Evolutionary conservation across 176 grass and related monocot species (phyloP).

Genomic region (Avena atlantica): DNA sequence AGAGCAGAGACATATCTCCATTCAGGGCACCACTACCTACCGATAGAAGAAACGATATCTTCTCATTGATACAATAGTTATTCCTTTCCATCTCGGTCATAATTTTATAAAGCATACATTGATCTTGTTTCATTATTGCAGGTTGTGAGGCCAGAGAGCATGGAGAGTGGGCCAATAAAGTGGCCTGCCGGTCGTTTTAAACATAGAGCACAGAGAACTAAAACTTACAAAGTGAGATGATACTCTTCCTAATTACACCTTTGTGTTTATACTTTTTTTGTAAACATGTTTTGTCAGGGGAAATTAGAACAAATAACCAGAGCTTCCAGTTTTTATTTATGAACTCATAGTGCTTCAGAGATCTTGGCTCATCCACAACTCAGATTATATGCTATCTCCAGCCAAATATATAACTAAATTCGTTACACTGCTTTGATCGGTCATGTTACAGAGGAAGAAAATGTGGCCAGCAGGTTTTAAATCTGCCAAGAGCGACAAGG

Average conservation of each 20-base stretch:
- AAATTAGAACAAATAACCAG: not conserved
- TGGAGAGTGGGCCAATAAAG: not conserved
- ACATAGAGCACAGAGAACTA: not conserved
- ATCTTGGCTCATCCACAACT: not conserved
- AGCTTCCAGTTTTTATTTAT: not conserved
- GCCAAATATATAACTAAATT: not conserved
- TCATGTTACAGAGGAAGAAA: not conserved
- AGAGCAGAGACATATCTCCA: not conserved
- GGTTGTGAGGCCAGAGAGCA: not conserved
- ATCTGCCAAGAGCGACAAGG: not conserved
- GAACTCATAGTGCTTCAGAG: not conserved
- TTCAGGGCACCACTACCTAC: not conserved
- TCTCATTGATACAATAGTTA: not conserved
- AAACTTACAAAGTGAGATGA: slow-evolving; percentile 39
- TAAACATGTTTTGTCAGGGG: not conserved
- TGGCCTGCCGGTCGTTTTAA: not conserved
- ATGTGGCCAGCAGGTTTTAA: not conserved
- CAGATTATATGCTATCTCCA: not conserved
- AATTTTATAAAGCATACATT: not conserved
- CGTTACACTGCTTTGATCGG: not conserved
- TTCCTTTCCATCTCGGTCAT: slow-evolving; percentile 7
- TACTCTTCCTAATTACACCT: not conserved
- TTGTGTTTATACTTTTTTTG: not conserved
- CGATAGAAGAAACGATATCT: not conserved
- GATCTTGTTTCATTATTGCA: not conserved